Base-by-base conservation (phyloP, 345 rosid genomes). In the Cardamine chenopodiifolia region DNA sequence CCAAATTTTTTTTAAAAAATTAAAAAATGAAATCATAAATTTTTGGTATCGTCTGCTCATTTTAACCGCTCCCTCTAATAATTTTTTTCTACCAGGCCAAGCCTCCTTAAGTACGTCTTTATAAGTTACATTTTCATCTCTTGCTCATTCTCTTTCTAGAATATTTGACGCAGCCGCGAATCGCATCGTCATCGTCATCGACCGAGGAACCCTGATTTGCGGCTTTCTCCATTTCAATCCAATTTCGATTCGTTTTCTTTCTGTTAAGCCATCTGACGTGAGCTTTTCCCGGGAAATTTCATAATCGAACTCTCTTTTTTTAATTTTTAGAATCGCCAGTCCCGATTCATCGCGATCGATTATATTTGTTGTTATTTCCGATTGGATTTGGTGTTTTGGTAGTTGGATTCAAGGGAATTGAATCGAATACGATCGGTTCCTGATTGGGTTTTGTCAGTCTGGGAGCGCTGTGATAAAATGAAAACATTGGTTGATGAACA, bases 161-260 rank as follows among this genome's bases (percentile, higher is more conserved):
- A 59, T 70, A 59, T 58, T 75, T 66, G 70, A 54, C 71, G 80
- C 71, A 75, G 70, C 74, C 60, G 70, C 83, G 78, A 80, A 80
- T 75, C 83, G 75, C 83, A 75, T 80, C 80, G 74, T 75, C 82
- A 75, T 80, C 78, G 71, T 53, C 74, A 44, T 44, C 48, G 19
- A 44, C 66, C 2, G 32, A 61, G 23, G 68, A 76, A 76, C 63
- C 69, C 74, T 62, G 63, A 52, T 70, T 66, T 37, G 55, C 69
- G 69, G 71, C 72, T 48, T 50, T 60, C 77, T 57, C 35, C 66
- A 62, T 18, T 62, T 37, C 37, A 40, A n/a, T 25, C 50, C 26
- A 49, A 42, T n/a, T 34, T 52, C 76, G 68, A 50, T 66, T 75
- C 62, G 72, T 57, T 74, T 68, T 34, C 67, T 66, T 48, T 34